Evolutionary conservation across 192 early-diverging fungal species (phyloP).

Genomic region (Pecoramyces ruminantium): DNA sequence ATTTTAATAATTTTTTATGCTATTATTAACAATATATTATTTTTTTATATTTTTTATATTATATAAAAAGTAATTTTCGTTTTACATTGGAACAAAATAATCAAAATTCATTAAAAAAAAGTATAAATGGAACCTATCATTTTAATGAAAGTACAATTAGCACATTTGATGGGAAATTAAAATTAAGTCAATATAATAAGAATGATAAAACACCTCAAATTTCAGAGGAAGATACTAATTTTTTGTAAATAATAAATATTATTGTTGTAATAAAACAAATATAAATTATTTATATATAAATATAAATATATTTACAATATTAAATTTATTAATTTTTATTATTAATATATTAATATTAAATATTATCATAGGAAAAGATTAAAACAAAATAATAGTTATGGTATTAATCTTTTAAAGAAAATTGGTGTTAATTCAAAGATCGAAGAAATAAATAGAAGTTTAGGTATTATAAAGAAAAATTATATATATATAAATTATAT

Average conservation of each 20-base stretch:
- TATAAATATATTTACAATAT: too few species aligned
- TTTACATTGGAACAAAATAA: not conserved
- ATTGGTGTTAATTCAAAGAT: not conserved
- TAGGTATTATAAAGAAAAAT: too few species aligned
- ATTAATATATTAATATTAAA: too few species aligned
- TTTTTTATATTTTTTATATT: too few species aligned
- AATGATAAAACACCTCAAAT: not conserved
- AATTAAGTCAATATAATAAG: not conserved
- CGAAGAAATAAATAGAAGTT: not conserved
- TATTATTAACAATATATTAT: too few species aligned
- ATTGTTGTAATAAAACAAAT: too few species aligned
- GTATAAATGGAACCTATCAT: not conserved
- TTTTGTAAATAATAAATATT: too few species aligned
- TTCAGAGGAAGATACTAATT: not conserved
- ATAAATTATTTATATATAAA: too few species aligned
- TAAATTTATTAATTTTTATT: too few species aligned
- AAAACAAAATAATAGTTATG: not conserved
- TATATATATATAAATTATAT: too few species aligned
- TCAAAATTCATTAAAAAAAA: not conserved
- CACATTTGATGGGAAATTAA: not conserved
- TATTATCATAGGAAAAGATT: not conserved
- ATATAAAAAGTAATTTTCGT: not conserved
- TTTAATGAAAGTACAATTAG: not conserved
- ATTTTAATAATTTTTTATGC: too few species aligned
- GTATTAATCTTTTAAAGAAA: not conserved